Evolutionary conservation across 2,329 filamentous ascomycete species (phyloP), one percentile per base, ranked within the genome.

Genomic region (Dactylellina cionopaga): DNA sequence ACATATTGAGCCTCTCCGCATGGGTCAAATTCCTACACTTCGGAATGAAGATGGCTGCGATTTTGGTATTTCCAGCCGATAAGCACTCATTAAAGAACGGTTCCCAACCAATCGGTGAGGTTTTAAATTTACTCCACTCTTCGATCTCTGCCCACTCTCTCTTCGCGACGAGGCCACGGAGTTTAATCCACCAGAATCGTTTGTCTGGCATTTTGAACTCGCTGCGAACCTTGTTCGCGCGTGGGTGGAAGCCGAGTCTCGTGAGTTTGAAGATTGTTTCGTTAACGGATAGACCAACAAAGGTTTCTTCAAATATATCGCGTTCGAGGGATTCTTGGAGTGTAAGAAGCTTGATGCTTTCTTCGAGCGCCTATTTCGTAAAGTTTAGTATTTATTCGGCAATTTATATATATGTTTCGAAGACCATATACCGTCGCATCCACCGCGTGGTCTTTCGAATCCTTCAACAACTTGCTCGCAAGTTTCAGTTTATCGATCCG

Each of bases 71-170:
- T 46, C 95, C 95, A 1, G 95, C 95, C 47, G 90, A 89, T 0
- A 98, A 83, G 25, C 91, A 88, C 77, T 96, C 90, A 78, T 95
- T 96, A 83, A 91, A 97, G 81, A 96, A 99, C 0, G 94, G 92
- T 88, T 96, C 92, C 95, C 95, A 99, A 9, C 94, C 94, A 79
- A 99, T 98, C 0, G 94, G 92, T 68, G 90, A 95, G 80, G 93
- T 96, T 78, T 91, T 86, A 37, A 80, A 87, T 78, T 85, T 86
- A 33, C 87, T 86, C 76, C 92, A 86, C 76, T 97, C 93, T 80
- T 98, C 93, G 66, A 99, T 86, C 79, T 97, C 94, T 55, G 87
- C 88, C 92, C 93, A 99, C 78, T 96, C 91, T 62, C 95, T 86
- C 79, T 92, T 92, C 13, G 91, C 90, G 1, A 99, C 92, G 54